These are phyloP conservation scores for Acacia melanoxylon DNA, from an alignment of 306 rosid species.

Conservation along the genomic window DNA sequence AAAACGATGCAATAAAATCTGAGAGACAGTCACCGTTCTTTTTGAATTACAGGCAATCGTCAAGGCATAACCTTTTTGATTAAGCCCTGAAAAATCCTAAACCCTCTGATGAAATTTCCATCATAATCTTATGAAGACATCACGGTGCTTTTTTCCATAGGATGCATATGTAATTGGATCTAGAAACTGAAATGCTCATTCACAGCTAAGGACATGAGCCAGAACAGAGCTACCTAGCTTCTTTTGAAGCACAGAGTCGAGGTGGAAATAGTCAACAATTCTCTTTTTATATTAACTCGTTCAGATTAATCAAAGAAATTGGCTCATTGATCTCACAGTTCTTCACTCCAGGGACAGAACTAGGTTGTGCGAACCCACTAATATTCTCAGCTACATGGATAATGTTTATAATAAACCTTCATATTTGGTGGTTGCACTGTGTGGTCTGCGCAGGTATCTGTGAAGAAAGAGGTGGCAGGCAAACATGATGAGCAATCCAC, in stretches of 20 bases:
- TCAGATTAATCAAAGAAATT: background rate
- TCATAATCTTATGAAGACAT: background rate
- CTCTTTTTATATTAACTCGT: background rate
- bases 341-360: background rate
- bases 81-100: background rate
- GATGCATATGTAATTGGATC: background rate
- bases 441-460: constrained; percentile 55
- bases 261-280: background rate
- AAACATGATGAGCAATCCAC: constrained; percentile 66
- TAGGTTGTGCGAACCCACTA: background rate
- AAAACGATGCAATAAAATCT: background rate
- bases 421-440: constrained; percentile 42
- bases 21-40: background rate
- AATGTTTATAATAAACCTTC: background rate
- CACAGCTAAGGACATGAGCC: background rate
- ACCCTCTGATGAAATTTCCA: background rate
- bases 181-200: background rate
- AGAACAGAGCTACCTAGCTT: background rate
- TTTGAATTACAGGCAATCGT: background rate
- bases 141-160: background rate
- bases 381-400: background rate
- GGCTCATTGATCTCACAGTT: background rate
- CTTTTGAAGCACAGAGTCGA: background rate
- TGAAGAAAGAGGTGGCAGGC: constrained; percentile 57
- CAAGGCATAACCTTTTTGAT: background rate